A percentile compares a stretch with the other conserved stretches of the same genome.
phyloP scores from a whole-genome alignment of 2,329 filamentous ascomycete species.

The Ascochyta koolunga region DNA sequence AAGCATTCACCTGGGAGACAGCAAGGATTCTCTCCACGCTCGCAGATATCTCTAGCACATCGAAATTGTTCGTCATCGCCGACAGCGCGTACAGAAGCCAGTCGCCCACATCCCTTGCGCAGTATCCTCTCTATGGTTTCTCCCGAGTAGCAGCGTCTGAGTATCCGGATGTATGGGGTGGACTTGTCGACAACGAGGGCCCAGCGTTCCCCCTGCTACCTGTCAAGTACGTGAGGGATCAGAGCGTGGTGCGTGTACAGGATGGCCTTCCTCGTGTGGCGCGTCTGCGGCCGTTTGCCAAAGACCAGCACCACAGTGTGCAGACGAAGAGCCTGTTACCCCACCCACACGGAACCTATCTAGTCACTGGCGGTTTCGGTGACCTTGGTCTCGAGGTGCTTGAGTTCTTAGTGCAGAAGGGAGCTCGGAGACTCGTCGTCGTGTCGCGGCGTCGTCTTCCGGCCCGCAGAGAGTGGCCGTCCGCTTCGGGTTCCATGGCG shows the following conservation, averaged over 20 bases:
- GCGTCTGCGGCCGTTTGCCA: conserved; percentile 36
- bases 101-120: conserved; percentile 41
- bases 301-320: conserved; percentile 18
- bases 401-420: conserved; percentile 49
- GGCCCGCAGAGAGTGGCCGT: conserved; percentile 40
- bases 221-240: conserved; percentile 22
- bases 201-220: conserved; percentile 8
- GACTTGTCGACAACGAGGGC: conserved; percentile 46
- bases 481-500: conserved; percentile 14
- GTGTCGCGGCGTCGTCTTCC: conserved; percentile 49
- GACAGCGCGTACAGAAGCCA: conserved; percentile 30
- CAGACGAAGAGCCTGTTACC: conserved; percentile 21
- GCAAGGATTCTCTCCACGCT: conserved; percentile 28
- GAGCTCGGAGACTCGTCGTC: conserved; percentile 51
- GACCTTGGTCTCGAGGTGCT: conserved; percentile 49
- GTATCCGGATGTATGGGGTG: conserved; percentile 49
- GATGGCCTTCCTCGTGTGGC: conserved; percentile 48
- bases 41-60: conserved; percentile 5
- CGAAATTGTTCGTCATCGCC: conserved; percentile 43
- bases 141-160: conserved; percentile 50
- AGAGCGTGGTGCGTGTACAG: conserved; percentile 49
- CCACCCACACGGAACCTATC: conserved; percentile 50
- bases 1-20: conserved; percentile 27
- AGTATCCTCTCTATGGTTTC: conserved; percentile 47
- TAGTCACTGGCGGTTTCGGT: conserved; percentile 53